Conservation (phyloP, 208 protist genomes). For the Vickermania spadyakhi region DNA sequence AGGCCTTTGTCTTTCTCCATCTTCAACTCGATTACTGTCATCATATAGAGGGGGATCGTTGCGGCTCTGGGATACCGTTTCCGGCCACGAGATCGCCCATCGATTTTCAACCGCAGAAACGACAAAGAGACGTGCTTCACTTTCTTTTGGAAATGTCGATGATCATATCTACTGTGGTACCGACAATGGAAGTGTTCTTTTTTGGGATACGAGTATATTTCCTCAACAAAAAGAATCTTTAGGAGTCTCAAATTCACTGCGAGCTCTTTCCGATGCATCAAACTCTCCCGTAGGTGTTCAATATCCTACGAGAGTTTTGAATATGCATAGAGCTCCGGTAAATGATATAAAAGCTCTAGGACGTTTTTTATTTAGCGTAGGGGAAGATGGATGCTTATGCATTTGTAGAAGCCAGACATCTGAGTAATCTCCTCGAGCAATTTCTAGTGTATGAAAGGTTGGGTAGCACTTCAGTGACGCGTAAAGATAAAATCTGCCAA, state of each 20-base stretch:
- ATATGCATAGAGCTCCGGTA: neutral
- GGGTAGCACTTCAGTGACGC: too few relatives aligned
- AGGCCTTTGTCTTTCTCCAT: slow-evolving; percentile 63
- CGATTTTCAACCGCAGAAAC: slow-evolving; percentile 53
- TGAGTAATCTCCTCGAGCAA: too few relatives aligned
- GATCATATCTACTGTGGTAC: slow-evolving; percentile 49
- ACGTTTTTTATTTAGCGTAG: neutral
- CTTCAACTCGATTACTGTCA: slow-evolving; percentile 54
- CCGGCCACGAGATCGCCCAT: slow-evolving; percentile 36
- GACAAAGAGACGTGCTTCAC: slow-evolving; percentile 35
- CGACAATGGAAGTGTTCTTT: slow-evolving; percentile 60
- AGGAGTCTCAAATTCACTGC: too few relatives aligned
- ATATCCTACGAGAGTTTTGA: neutral
- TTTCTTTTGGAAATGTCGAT: slow-evolving; percentile 50
- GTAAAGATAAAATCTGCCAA: too few relatives aligned
- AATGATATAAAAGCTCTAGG: neutral
- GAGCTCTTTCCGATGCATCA: too few relatives aligned
- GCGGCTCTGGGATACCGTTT: slow-evolving; percentile 68
- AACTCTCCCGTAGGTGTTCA: neutral
- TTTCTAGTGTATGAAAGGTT: too few relatives aligned
- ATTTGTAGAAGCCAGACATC: neutral
- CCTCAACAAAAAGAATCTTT: too few relatives aligned
- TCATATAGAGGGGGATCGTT: slow-evolving; percentile 59
- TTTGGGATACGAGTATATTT: slow-evolving; percentile 58
- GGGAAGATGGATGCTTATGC: neutral